A percentile compares a stretch with the other conserved stretches of the same genome.
These are phyloP conservation scores for Malus domestica DNA, from an alignment of 306 rosid genomes.

Conservation along the genomic window ASM211411v1 NC_041801.1:18411001-18411500, in stretches of 20 bases:
- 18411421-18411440: constrained; percentile 85
- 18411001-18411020: not conserved
- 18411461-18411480: constrained; percentile 79
- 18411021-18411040: not conserved
- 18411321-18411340: constrained; percentile 10
- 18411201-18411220: constrained; percentile 26
- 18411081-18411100: not conserved
- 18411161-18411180: not conserved
- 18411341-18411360: constrained; percentile 6
- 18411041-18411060: not conserved
- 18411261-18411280: constrained; percentile 60
- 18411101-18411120: not conserved
- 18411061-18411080: not conserved
- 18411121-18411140: not conserved
- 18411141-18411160: not conserved
- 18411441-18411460: constrained; percentile 63
- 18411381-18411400: constrained; percentile 65
- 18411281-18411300: constrained; percentile 59
- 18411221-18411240: constrained; percentile 92
- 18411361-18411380: constrained; percentile 13
- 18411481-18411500: not conserved
- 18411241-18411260: constrained; percentile 53
- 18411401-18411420: constrained; percentile 80
- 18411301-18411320: constrained; percentile 32
- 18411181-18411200: constrained; percentile 17